A percentile compares a stretch with the other conserved stretches of the same genome.
Conservation (phyloP, 2,329 filamentous ascomycete species). For the Thermoascus crustaceus region DNA sequence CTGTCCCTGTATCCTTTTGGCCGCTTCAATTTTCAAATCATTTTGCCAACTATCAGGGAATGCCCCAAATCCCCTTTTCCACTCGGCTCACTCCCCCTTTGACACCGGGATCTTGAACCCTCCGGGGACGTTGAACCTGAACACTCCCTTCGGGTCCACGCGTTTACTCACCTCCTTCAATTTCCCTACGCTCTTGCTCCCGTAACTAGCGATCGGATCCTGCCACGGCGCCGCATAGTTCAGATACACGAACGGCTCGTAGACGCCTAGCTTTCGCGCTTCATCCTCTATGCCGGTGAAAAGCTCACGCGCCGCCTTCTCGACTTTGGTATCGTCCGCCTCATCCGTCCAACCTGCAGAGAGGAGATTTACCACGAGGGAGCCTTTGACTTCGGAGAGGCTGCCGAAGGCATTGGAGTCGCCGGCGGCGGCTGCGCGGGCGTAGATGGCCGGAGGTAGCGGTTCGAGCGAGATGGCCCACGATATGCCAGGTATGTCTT, state of each 20-base stretch:
- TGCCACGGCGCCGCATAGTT: constrained; percentile 4
- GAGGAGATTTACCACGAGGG: constrained; percentile 3
- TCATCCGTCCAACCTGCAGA: not conserved
- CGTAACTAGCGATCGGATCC: constrained; percentile 5
- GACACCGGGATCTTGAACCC: constrained; percentile 7
- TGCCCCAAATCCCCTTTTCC: no score
- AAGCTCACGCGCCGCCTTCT: not conserved
- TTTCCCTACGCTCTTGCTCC: not conserved
- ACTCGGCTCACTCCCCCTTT: no score
- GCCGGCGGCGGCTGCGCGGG: constrained; percentile 4
- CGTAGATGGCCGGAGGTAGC: constrained; percentile 1
- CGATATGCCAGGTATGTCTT: constrained; percentile 3
- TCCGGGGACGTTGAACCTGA: constrained; percentile 4
- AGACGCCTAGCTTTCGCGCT: not conserved
- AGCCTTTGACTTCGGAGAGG: constrained; percentile 1
- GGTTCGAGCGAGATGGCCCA: constrained; percentile 3
- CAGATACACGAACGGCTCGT: constrained; percentile 3
- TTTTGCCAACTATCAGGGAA: no score
- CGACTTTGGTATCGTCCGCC: not conserved
- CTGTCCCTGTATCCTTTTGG: no score
- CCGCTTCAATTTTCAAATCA: no score
- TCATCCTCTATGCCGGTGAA: not conserved
- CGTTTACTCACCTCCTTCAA: constrained; percentile 1
- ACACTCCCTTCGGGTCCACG: constrained; percentile 3
- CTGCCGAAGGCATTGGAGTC: constrained; percentile 2